phyloP scores from a whole-genome alignment of 2,329 filamentous ascomycete species.

The Colletotrichum coccodes region DNA sequence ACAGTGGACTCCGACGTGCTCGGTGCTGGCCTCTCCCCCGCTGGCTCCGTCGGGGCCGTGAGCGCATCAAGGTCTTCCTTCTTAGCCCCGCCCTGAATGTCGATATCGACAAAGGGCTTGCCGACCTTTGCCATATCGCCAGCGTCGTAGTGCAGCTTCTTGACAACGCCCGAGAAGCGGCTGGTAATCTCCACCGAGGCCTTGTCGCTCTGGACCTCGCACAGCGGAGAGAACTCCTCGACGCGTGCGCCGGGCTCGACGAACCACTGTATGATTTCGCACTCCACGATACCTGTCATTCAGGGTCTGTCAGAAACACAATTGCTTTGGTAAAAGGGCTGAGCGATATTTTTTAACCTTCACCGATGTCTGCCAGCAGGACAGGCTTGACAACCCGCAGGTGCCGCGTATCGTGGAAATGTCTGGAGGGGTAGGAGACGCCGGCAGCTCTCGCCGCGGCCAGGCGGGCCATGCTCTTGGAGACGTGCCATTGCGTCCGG shows the following conservation, averaged over 20 bases:
- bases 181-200: conserved; percentile 92
- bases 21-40: conserved; percentile 38
- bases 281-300: conserved; percentile 89
- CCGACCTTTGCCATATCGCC: conserved; percentile 97
- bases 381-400: conserved; percentile 79
- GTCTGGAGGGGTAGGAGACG: conserved; percentile 48
- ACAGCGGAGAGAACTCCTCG: conserved; percentile 97
- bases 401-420: conserved; percentile 61
- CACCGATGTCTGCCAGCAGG: conserved; percentile 85
- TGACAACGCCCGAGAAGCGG: conserved; percentile 93
- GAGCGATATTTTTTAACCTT: conserved; percentile 63
- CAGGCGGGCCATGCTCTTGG: conserved; percentile 50
- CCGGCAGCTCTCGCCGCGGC: conserved; percentile 43
- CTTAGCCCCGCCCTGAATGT: conserved; percentile 83
- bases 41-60: conserved; percentile 10
- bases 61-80: conserved; percentile 62
- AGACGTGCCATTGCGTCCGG: conserved; percentile 61
- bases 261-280: conserved; percentile 99
- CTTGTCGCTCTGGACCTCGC: conserved; percentile 98
- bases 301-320: conserved; percentile 32
- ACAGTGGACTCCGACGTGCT: conserved; percentile 30
- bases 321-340: neutral
- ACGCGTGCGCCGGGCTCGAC: conserved; percentile 94
- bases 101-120: conserved; percentile 93
- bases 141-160: conserved; percentile 94